A percentile compares a stretch with the other conserved stretches of the same genome.
Conservation (phyloP, 129 eudicot species). For the Tanacetum coccineum region DNA sequence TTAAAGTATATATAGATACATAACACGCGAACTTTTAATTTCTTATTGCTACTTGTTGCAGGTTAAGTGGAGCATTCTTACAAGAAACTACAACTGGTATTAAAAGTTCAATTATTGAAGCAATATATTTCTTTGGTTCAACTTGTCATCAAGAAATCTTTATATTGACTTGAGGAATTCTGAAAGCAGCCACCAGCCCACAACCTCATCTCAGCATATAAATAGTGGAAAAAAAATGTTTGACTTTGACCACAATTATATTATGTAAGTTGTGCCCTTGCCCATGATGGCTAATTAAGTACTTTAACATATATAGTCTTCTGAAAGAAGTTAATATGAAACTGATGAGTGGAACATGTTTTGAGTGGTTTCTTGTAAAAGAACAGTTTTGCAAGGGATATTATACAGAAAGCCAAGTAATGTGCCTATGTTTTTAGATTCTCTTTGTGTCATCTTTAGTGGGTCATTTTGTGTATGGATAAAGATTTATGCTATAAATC, state of each 20-base stretch:
- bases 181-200: slow-evolving; percentile 24
- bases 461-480: too few relatives aligned
- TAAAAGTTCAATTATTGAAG: slow-evolving; percentile 17
- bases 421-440: too few relatives aligned
- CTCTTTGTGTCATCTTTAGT: too few relatives aligned
- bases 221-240: slow-evolving; percentile 5
- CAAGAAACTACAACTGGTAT: slow-evolving; percentile 17
- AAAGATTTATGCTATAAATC: too few relatives aligned
- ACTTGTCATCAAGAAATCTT: slow-evolving; percentile 10
- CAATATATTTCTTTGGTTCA: slow-evolving; percentile 15
- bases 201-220: slow-evolving; percentile 4
- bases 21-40: not conserved
- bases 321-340: not conserved
- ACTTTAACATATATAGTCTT: not conserved
- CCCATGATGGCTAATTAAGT: slow-evolving; percentile 1
- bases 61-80: slow-evolving; percentile 18
- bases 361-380: not conserved
- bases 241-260: slow-evolving; percentile 14
- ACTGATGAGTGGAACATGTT: not conserved
- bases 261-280: slow-evolving; percentile 2
- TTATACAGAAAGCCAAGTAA: not conserved
- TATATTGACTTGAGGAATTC: slow-evolving; percentile 3
- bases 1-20: not conserved
- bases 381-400: not conserved
- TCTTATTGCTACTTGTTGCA: slow-evolving; percentile 20